Conservation (phyloP, 306 rosid genomes). For the Glycine latifolia region DNA sequence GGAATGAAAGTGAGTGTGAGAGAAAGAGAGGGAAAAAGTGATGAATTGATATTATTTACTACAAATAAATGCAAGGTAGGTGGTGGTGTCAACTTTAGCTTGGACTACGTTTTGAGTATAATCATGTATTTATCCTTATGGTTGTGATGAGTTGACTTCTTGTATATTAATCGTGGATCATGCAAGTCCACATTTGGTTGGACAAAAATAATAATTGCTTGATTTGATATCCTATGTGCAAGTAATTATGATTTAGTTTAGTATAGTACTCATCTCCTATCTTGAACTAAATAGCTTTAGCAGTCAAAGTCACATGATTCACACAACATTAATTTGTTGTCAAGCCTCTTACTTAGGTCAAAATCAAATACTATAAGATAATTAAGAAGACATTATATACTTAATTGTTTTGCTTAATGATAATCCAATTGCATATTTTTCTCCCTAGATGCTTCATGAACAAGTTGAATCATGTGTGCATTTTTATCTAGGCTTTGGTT, state of each 20-base stretch:
- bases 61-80: not conserved
- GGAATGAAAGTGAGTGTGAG: conserved; percentile 1
- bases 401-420: not conserved
- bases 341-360: not conserved
- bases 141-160: conserved; percentile 16
- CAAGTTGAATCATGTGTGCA: conserved; percentile 18
- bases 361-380: not conserved
- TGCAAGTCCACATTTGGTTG: conserved; percentile 23
- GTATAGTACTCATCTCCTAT: not conserved
- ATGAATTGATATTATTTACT: not conserved
- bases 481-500: conserved; percentile 16
- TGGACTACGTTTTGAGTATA: not conserved
- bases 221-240: not conserved
- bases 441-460: not conserved
- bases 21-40: not conserved
- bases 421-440: conserved; percentile 28
- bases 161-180: conserved; percentile 20
- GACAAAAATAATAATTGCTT: not conserved
- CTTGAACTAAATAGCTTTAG: not conserved
- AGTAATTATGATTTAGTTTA: conserved; percentile 5
- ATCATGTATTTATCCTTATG: conserved; percentile 1
- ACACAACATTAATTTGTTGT: not conserved
- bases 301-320: conserved; percentile 1
- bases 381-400: conserved; percentile 5
- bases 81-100: conserved; percentile 4